Percentiles rank a stretch among this genome's conserved stretches.
These are phyloP conservation scores for Tricholoma matsutake DNA, from an alignment of 768 basidiomycete genomes.

Conservation along the genomic window DNA sequence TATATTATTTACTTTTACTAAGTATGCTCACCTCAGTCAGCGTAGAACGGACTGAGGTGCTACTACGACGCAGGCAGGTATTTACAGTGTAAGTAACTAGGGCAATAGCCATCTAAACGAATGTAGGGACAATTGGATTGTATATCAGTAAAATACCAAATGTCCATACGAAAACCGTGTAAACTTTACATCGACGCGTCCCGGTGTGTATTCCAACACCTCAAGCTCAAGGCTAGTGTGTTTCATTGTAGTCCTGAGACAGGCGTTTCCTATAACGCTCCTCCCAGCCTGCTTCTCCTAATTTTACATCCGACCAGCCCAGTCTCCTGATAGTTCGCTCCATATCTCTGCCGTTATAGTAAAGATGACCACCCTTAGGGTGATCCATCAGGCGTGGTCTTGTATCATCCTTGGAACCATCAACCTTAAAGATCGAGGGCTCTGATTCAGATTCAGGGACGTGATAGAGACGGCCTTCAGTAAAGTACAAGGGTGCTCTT, in stretches of 20 bases:
- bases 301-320: not conserved
- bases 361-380: not conserved
- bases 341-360: not conserved
- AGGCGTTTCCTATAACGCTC: not conserved
- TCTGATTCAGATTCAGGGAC: not conserved
- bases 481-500: not conserved
- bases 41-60: no score
- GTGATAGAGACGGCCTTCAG: not conserved
- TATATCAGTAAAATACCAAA: no score
- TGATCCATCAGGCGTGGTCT: not conserved
- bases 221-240: no score
- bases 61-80: no score
- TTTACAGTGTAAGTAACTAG: no score
- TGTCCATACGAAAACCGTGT: no score
- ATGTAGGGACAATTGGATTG: no score
- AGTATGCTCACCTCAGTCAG: no score
- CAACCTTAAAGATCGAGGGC: not conserved
- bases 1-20: no score
- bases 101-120: no score
- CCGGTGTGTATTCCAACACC: no score
- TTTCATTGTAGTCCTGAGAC: not conserved
- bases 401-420: not conserved
- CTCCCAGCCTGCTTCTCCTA: not conserved
- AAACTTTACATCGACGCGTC: no score
- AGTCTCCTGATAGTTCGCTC: not conserved